phyloP scores from a whole-genome alignment of 164 flowering plant genomes.

The Euptelea pleiosperma region DNA sequence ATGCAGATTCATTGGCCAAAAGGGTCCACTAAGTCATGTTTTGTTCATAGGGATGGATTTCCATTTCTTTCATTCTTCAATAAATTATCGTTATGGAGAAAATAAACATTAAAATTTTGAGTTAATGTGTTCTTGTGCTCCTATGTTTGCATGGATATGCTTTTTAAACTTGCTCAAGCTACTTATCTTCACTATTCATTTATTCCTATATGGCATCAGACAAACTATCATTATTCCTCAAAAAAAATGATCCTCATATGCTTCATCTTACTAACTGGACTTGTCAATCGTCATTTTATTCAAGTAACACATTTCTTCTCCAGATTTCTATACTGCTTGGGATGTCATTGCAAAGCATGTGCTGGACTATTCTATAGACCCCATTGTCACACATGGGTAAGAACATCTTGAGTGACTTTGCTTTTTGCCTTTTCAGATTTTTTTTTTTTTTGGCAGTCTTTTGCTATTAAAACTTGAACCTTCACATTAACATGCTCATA shows the following conservation, averaged over 20 bases:
- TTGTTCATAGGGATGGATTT: not conserved
- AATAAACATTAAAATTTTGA: not conserved
- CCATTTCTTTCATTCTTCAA: conserved; percentile 1
- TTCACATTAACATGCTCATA: too few relatives aligned
- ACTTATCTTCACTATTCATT: not conserved
- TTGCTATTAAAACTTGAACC: not conserved
- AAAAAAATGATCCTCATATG: too few relatives aligned
- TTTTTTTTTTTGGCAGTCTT: not conserved
- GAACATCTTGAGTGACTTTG: conserved; percentile 11
- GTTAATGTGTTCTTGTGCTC: not conserved
- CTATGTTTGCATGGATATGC: not conserved
- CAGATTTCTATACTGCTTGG: conserved; percentile 99
- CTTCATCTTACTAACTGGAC: too few relatives aligned
- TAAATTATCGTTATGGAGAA: not conserved
- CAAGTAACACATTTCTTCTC: conserved; percentile 10
- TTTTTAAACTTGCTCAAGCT: not conserved
- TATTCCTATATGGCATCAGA: too few relatives aligned
- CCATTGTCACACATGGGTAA: conserved; percentile 66
- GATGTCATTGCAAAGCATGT: conserved; percentile 63
- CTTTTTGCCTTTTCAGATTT: not conserved
- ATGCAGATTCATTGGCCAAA: conserved; percentile 6
- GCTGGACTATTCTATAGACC: conserved; percentile 37
- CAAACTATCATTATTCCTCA: too few relatives aligned
- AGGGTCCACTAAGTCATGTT: not conserved
- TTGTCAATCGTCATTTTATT: too few relatives aligned